A percentile compares a stretch with the other conserved stretches of the same genome.
These are phyloP conservation scores for Mycena haematopus DNA, from an alignment of 768 basidiomycete species.

Conservation along the genomic window DNA sequence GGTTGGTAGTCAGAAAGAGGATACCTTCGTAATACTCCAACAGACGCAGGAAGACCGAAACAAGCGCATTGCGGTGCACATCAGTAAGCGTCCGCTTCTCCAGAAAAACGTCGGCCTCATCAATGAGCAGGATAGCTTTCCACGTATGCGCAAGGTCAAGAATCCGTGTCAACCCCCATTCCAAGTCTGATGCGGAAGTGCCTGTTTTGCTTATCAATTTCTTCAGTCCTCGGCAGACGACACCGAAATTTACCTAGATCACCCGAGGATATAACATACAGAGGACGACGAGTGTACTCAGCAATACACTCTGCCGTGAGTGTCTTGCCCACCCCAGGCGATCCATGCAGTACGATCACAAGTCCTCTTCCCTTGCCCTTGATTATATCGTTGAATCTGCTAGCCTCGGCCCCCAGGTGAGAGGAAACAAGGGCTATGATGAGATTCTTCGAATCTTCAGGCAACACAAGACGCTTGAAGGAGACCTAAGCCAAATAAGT, in stretches of 20 bases:
- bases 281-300: constrained; percentile 26
- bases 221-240: background rate
- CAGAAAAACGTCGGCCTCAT: too few relatives aligned
- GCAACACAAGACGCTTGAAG: constrained; percentile 15
- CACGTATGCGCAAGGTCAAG: too few relatives aligned
- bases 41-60: too few relatives aligned
- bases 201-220: background rate
- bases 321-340: constrained; percentile 30
- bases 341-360: constrained; percentile 16
- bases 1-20: too few relatives aligned
- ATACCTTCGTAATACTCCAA: too few relatives aligned
- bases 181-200: too few relatives aligned
- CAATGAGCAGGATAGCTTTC: too few relatives aligned
- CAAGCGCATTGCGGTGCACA: too few relatives aligned
- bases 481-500: background rate
- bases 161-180: too few relatives aligned
- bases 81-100: too few relatives aligned
- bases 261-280: constrained; percentile 28
- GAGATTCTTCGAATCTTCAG: constrained; percentile 11
- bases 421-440: constrained; percentile 14
- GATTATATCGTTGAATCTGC: constrained; percentile 25
- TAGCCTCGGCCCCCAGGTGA: constrained; percentile 5
- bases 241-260: constrained; percentile 26
- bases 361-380: constrained; percentile 28
- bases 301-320: constrained; percentile 33